Percentiles rank a stretch among this genome's conserved stretches.
Conservation (phyloP, 306 rosid genomes). For the Quercus engelmannii region DNA sequence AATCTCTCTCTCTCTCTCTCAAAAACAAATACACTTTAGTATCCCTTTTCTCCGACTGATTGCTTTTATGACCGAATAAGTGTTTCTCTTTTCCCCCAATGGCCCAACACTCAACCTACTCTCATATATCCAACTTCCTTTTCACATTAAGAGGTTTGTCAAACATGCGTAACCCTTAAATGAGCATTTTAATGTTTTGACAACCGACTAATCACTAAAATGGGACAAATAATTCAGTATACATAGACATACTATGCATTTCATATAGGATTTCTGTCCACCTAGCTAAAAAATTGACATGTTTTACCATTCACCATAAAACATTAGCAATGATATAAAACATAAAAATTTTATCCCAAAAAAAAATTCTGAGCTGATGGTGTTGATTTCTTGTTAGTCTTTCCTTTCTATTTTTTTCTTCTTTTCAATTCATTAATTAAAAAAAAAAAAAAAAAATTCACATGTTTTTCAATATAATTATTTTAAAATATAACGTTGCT, state of each 20-base stretch:
- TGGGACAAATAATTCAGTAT: too few species aligned
- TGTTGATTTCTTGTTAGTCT: too few species aligned
- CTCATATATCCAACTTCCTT: not conserved
- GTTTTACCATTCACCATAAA: not conserved
- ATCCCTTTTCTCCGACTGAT: not conserved
- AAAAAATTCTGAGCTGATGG: too few species aligned
- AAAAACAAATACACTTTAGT: not conserved
- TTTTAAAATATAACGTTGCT: too few species aligned
- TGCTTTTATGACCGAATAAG: not conserved
- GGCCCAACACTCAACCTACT: not conserved
- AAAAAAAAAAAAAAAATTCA: too few species aligned
- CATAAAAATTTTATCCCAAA: rapidly evolving
- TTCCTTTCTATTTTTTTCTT: too few species aligned
- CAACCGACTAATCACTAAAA: too few species aligned
- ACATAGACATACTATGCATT: too few species aligned
- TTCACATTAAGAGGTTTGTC: constrained; percentile 1
- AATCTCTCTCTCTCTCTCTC: constrained; percentile 3
- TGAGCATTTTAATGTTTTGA: not conserved
- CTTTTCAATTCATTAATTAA: too few species aligned
- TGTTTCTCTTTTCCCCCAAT: too few species aligned
- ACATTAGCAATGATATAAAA: not conserved
- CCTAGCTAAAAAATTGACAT: not conserved
- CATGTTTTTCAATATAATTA: too few species aligned
- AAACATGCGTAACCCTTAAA: not conserved
- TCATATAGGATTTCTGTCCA: too few species aligned